These are phyloP conservation scores for Eucalyptus victrix DNA, from an alignment of 345 rosid genomes.

Conservation along the genomic window DNA sequence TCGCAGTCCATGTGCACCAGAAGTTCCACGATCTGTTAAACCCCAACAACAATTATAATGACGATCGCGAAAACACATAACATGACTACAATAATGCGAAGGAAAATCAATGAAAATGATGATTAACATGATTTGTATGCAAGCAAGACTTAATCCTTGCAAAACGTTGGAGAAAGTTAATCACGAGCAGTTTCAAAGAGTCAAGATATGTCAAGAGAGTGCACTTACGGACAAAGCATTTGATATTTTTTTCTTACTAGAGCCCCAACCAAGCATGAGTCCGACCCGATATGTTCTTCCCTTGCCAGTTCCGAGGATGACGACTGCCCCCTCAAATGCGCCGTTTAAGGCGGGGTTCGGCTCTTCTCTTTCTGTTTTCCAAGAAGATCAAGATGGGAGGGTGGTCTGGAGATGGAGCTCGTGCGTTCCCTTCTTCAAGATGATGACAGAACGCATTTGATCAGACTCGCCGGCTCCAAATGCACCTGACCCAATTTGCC, in stretches of 20 bases:
- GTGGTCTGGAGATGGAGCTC: background rate
- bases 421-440: background rate
- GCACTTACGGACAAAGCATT: constrained; percentile 55
- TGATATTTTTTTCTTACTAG: constrained; percentile 27
- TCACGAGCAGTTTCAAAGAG: background rate
- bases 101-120: background rate
- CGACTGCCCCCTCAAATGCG: background rate
- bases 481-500: background rate
- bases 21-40: constrained; percentile 56
- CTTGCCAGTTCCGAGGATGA: background rate
- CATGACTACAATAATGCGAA: background rate
- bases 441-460: background rate
- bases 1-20: constrained; percentile 85
- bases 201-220: background rate
- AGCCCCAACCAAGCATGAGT: constrained; percentile 44
- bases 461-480: background rate
- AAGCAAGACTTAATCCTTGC: background rate
- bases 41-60: background rate
- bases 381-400: background rate
- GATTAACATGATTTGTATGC: background rate
- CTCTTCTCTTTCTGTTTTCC: background rate
- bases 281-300: background rate
- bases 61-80: background rate
- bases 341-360: background rate
- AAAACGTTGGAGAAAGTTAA: background rate